These are phyloP conservation scores for Aspergillus alliaceus DNA, from an alignment of 2,329 filamentous ascomycete genomes.

Conservation along the genomic window DNA sequence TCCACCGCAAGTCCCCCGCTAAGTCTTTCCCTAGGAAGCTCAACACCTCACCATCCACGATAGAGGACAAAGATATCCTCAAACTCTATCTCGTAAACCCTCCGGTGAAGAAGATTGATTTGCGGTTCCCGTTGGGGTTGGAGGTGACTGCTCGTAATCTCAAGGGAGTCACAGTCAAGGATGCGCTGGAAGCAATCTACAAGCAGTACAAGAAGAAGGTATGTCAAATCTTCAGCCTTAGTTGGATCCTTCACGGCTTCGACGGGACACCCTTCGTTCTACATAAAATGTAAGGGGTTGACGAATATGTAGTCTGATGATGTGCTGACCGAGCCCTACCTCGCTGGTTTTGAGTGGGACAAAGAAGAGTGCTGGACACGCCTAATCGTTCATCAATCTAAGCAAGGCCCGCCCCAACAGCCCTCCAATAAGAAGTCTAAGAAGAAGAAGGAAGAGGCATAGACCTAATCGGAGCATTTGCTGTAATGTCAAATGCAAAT, in stretches of 20 bases:
- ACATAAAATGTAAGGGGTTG: not conserved
- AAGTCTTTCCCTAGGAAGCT: slow-evolving; percentile 68
- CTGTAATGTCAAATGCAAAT: not conserved
- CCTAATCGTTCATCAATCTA: slow-evolving; percentile 82
- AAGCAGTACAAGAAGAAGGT: slow-evolving; percentile 98
- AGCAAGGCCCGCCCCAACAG: slow-evolving; percentile 56
- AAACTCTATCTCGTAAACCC: slow-evolving; percentile 79
- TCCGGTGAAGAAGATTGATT: slow-evolving; percentile 88
- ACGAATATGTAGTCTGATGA: slow-evolving; percentile 69
- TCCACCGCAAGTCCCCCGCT: not conserved
- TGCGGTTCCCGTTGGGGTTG: slow-evolving; percentile 84
- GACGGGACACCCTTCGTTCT: not conserved
- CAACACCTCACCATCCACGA: slow-evolving; percentile 74
- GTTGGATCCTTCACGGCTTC: not conserved
- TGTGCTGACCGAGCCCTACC: slow-evolving; percentile 81
- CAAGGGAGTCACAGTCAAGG: slow-evolving; percentile 95
- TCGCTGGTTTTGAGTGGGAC: slow-evolving; percentile 96
- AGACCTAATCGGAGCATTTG: slow-evolving; percentile 12
- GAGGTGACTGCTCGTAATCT: slow-evolving; percentile 87
- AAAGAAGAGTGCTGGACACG: slow-evolving; percentile 87
- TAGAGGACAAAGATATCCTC: slow-evolving; percentile 83
- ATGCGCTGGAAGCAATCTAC: slow-evolving; percentile 91
- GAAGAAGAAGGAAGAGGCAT: slow-evolving; percentile 52
- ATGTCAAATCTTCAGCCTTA: slow-evolving; percentile 35
- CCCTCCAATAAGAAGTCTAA: slow-evolving; percentile 62